Evolutionary conservation across 1,139 yeast species (phyloP), one percentile per base, ranked within the genome.

Genomic region (Casaregolazyma lundiana): DNA sequence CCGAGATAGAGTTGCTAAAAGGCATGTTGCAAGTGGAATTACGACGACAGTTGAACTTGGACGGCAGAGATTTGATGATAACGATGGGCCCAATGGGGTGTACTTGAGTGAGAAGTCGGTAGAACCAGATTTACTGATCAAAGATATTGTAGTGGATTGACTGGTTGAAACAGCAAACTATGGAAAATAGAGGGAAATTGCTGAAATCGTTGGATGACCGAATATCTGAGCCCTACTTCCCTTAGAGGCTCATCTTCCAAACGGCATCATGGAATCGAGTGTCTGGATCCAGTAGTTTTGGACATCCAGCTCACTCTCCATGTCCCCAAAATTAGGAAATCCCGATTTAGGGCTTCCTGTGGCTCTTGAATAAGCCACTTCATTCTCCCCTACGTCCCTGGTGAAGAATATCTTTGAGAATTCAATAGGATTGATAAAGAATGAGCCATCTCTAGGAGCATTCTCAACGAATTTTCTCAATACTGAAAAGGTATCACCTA

Each of bases 11-110:
- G 80, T 88, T 0, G 84, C 88, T 0, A 65, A 67, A 42, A 71
- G 97, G 47, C 97, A 90, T 63, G 56, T 88, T 15, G 67, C 66
- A 9, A 76, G 90, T 5, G 96, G 96, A 0, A 73, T 90, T 17
- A 83, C 77, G 0, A 49, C 61, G 0, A 68, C 70, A 2, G 56
- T 75, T n/a, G 75, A 77, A 47, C 81, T 75, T 44, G 97, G 95
- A 0, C 65, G 67, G 13, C 70, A 66, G 9, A 70, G 90, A 38
- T 90, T 82, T 9, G 81, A 78, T 48, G 66, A 70, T 6, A 89
- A 85, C 61, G 97, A 89, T 62, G 62, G 77, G 41, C 67, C 75
- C 4, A 90, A 90, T 62, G 95, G 90, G 0, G 59, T 65, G 37
- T 72, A 77, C 48, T 76, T 88, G 6, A 57, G 72, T 43, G 60